Evolutionary conservation across 2,329 filamentous ascomycete genomes (phyloP).

Genomic region (Colletotrichum sp.): DNA sequence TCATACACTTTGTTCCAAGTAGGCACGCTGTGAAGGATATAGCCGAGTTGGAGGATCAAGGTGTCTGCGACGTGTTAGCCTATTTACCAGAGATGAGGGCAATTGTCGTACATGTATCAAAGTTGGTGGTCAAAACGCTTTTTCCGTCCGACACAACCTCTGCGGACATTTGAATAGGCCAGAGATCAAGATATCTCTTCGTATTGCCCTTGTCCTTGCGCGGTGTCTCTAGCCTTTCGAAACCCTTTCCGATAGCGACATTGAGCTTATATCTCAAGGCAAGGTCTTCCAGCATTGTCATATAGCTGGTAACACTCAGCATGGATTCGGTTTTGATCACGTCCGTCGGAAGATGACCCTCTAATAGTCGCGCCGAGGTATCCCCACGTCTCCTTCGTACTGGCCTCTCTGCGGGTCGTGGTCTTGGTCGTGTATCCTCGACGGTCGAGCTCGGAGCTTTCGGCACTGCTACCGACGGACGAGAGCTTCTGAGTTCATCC

Average conservation of each 20-base stretch:
- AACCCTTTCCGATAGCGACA: slow-evolving; percentile 83
- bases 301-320: slow-evolving; percentile 75
- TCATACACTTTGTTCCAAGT: slow-evolving; percentile 78
- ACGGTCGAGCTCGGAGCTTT: slow-evolving; percentile 45
- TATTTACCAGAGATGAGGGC: background rate
- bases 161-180: slow-evolving; percentile 94
- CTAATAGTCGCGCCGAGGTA: slow-evolving; percentile 60
- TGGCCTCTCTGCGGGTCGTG: slow-evolving; percentile 35
- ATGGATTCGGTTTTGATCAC: slow-evolving; percentile 70
- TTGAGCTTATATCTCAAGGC: slow-evolving; percentile 81
- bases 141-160: slow-evolving; percentile 73
- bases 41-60: slow-evolving; percentile 85
- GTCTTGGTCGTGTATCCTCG: slow-evolving; percentile 32
- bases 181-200: slow-evolving; percentile 85
- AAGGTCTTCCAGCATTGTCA: slow-evolving; percentile 84
- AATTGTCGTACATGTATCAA: slow-evolving; percentile 76
- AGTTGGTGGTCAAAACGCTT: slow-evolving; percentile 82
- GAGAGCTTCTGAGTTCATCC: slow-evolving; percentile 71
- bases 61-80: slow-evolving; percentile 54
- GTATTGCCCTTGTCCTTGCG: slow-evolving; percentile 58
- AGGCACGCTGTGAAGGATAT: slow-evolving; percentile 81
- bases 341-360: slow-evolving; percentile 71
- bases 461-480: slow-evolving; percentile 62
- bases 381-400: slow-evolving; percentile 51
- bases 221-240: slow-evolving; percentile 77